Base-by-base conservation (phyloP, 148 eudicot species). In the Chenopodium quinoa region DNA sequence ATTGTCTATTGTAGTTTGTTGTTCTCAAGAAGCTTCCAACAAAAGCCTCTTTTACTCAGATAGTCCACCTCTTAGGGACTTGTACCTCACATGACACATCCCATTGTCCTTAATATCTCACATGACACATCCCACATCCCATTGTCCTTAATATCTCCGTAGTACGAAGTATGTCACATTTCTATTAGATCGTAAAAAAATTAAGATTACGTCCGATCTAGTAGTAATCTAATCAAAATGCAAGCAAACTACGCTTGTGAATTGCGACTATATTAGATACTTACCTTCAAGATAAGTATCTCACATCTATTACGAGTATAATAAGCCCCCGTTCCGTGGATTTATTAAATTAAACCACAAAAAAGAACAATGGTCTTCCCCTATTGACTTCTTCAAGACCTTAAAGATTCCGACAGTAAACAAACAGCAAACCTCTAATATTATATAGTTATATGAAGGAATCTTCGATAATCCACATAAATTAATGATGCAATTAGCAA, bases 11-110 rank as follows among this genome's bases (percentile, higher is more conserved):
- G 20, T 56, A 17, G 19, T 17, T 17, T 56, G 62, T 7, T 17
- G 25, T n/a, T 6, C 19, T 70, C 73, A 37, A 34, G 73, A 70
- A 70, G 73, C 73, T 37, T 70, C 73, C 23, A 29, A 70, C 73
- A 70, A 56, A 7, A 70, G 16, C 0, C 48, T 17, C 46, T 4
- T 31, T 13, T 1, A 14, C 14, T 0, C n/a, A 70, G 73, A 20
- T 71, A 31, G 32, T 31, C 29, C 60, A 47, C 6, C 25, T 73
- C 58, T 73, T 46, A 40, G 76, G 76, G 14, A 48, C 32, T 73
- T 73, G 60, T 23, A 48, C 34, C 60, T 11, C 50, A 40, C 48
- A 37, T 37, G 74, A 71, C 31, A 16, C 60, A 56, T 13, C 0
- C 71, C 12, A 6, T 25, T 31, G 34, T 65, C 32, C 13, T 27